Conservation (phyloP, 139 green algal genomes). For the Pedinophyceae sp. region DNA sequence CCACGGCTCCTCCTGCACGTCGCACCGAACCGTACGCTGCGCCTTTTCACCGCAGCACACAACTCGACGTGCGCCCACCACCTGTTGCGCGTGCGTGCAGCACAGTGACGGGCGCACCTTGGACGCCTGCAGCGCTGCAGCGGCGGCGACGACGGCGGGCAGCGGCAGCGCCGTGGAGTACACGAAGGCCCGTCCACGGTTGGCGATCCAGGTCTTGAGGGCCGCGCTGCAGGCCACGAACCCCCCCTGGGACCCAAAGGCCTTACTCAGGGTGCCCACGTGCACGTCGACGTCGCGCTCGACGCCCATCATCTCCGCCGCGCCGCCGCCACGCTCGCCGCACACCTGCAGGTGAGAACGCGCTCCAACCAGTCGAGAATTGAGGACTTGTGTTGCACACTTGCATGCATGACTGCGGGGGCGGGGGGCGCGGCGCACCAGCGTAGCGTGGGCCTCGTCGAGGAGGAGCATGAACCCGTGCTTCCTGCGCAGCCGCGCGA, state of each 20-base stretch:
- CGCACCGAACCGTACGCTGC: neutral
- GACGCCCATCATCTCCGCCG: slow-evolving; percentile 31
- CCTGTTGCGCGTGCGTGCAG: neutral
- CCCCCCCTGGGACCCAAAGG: slow-evolving; percentile 61
- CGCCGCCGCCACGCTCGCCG: slow-evolving; percentile 38
- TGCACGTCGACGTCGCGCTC: slow-evolving; percentile 58
- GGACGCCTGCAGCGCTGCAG: slow-evolving; percentile 39
- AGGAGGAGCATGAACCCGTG: slow-evolving; percentile 73
- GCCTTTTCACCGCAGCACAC: neutral
- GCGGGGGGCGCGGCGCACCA: slow-evolving; percentile 54
- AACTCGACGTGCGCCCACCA: neutral
- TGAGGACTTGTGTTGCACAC: neutral
- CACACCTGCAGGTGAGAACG: neutral
- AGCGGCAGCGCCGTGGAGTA: slow-evolving; percentile 72
- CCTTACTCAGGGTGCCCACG: slow-evolving; percentile 90
- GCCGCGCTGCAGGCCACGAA: slow-evolving; percentile 56
- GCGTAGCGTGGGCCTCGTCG: slow-evolving; percentile 90
- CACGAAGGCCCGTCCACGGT: slow-evolving; percentile 41
- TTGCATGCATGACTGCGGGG: neutral
- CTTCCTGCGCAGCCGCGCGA: slow-evolving; percentile 37
- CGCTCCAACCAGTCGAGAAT: neutral
- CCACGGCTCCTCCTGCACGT: slow-evolving; percentile 45
- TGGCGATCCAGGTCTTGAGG: slow-evolving; percentile 50
- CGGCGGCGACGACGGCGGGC: slow-evolving; percentile 57
- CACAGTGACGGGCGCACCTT: slow-evolving; percentile 16